Conservation (phyloP, 495 filamentous ascomycete species). For the Chaetomium fimeti region DNA sequence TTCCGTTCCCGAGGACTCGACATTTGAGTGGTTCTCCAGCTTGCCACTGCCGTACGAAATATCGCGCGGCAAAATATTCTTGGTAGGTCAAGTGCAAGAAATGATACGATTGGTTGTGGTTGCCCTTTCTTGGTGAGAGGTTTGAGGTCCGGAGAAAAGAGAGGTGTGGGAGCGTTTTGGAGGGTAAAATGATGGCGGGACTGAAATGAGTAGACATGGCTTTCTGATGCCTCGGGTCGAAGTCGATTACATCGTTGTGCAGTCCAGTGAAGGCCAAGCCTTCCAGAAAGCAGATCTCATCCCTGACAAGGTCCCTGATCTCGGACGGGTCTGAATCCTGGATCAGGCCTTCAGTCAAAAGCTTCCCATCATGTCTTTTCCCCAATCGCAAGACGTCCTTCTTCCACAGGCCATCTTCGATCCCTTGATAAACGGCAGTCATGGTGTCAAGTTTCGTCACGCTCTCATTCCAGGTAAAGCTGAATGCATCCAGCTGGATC, state of each 20-base stretch:
- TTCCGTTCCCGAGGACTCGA: constrained; percentile 19
- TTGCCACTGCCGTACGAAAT: constrained; percentile 45
- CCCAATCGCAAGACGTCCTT: constrained; percentile 41
- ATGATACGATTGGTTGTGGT: constrained; percentile 35
- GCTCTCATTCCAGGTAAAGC: constrained; percentile 40
- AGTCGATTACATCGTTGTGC: constrained; percentile 40
- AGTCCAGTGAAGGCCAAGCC: constrained; percentile 43
- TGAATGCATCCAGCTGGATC: constrained; percentile 50
- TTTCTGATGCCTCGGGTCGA: constrained; percentile 29
- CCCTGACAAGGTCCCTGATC: constrained; percentile 24
- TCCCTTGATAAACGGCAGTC: constrained; percentile 45
- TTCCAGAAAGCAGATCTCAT: constrained; percentile 38
- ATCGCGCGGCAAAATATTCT: constrained; percentile 45
- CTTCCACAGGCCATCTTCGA: constrained; percentile 41
- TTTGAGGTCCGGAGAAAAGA: constrained; percentile 41
- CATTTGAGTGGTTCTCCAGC: constrained; percentile 25
- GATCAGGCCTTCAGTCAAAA: constrained; percentile 3
- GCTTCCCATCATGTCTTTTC: constrained; percentile 33
- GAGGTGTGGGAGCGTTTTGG: constrained; percentile 27
- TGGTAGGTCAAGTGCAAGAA: constrained; percentile 48
- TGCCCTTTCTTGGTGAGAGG: constrained; percentile 14
- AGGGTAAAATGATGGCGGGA: constrained; percentile 5
- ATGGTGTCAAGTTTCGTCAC: constrained; percentile 36
- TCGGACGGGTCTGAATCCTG: background rate
- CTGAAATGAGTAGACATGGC: constrained; percentile 26